Percentiles rank a stretch among this genome's conserved stretches.
phyloP scores from a whole-genome alignment of 2,329 filamentous ascomycete genomes.

The Sordariomycetes sp. region DNA sequence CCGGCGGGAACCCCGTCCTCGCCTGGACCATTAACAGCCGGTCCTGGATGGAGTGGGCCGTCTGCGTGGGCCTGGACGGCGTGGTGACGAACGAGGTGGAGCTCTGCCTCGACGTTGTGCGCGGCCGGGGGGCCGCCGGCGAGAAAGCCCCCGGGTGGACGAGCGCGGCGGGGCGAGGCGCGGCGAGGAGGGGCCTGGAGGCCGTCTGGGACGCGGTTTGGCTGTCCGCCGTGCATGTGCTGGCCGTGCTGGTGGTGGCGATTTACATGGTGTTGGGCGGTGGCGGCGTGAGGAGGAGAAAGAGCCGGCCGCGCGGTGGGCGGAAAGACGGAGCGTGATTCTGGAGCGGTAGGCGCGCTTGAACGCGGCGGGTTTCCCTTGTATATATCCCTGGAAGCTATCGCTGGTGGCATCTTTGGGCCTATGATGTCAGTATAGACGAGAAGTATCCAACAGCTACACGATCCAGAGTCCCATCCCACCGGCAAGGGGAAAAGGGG shows the following conservation, averaged over 20 bases:
- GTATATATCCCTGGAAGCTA: no score
- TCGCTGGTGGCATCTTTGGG: no score
- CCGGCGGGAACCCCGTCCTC: conserved; percentile 49
- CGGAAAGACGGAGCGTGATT: no score
- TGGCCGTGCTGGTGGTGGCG: not conserved
- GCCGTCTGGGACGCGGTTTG: not conserved
- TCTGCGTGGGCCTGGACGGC: conserved; percentile 49
- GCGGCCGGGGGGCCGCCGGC: conserved; percentile 10
- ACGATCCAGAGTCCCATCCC: no score
- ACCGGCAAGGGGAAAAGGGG: no score
- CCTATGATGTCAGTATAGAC: no score
- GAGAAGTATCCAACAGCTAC: no score
- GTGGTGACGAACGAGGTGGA: conserved; percentile 79
- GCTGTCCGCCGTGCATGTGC: not conserved
- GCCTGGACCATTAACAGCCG: conserved; percentile 83
- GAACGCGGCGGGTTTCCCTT: no score
- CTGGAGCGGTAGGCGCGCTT: no score
- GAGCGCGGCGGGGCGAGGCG: not conserved
- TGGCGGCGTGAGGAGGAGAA: not conserved
- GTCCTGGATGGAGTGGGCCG: conserved; percentile 71
- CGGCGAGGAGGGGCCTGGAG: not conserved
- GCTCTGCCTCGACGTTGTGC: conserved; percentile 52
- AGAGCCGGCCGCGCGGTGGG: not conserved
- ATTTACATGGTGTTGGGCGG: not conserved
- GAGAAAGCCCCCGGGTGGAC: not conserved